Base-by-base conservation (phyloP, 2,329 filamentous ascomycete genomes). In the Pseudogymnoascus sp. region DNA sequence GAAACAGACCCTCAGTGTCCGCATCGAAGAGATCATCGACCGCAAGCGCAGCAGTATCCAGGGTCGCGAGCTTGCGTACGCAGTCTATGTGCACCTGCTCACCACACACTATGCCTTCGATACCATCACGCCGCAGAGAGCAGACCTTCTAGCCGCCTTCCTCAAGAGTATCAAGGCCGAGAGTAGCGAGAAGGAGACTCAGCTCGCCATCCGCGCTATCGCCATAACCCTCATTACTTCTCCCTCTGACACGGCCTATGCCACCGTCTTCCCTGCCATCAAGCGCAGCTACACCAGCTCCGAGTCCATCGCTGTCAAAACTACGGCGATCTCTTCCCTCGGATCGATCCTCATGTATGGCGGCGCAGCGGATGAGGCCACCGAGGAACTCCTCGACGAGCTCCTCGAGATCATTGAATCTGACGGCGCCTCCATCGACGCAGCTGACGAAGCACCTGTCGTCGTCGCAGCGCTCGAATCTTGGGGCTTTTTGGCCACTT, bases 401-500 rank as follows among this genome's bases (percentile, higher is more conserved):
- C 75, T 88, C 59, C 73, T 89, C 15, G 85, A 88, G 63, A 85
- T 89, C 56, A 74, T 85, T 30, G 82, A 85, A 55, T 85, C 84
- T 0, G 86, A 90, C 65, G 86, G 86, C 1, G 75, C 79, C 45
- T 82, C 79, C 1, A 75, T 88, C 33, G 81, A 81, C 21, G 85
- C 85, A 3, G 74, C 76, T 37, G 85, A 89, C 64, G 80, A 83
- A 64, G 77, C 76, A 1, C 76, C 76, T 23, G 79, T 84, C 3
- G 85, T 89, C 4, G 77, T 79, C 12, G 85, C 86, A 10, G 84
- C 85, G 2, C 75, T 87, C 6, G 81, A 88, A 68, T 82, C 84
- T 67, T 89, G 85, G 84, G 85, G 84, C 10, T 81, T 86, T 62
- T 76, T 89, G 5, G 83, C 82, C 6, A 88, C 85, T 0, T 79